These are phyloP conservation scores for Globisporangium solare DNA, from an alignment of 352 stramenopile species.

Conservation along the genomic window DNA sequence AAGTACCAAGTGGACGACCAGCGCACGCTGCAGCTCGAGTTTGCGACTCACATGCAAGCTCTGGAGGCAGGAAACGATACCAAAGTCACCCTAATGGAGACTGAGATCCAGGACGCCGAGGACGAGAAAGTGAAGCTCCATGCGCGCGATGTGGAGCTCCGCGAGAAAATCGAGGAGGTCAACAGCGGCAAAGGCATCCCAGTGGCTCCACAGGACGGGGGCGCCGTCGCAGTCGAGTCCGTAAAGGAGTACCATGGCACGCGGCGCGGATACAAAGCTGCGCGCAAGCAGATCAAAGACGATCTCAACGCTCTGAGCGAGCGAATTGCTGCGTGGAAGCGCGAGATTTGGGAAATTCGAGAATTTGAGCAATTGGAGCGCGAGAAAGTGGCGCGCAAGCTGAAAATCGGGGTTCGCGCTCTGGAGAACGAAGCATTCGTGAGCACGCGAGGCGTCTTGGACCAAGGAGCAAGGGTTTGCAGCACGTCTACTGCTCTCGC, in stretches of 20 bases:
- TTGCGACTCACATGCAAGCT: constrained; percentile 16
- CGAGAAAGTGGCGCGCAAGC: constrained; percentile 8
- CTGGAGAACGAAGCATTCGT: constrained; percentile 16
- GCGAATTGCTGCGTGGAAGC: constrained; percentile 20
- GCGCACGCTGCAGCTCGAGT: constrained; percentile 22
- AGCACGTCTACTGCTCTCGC: not conserved
- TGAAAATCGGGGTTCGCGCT: constrained; percentile 10
- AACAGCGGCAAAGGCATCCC: constrained; percentile 36
- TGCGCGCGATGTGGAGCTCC: constrained; percentile 27
- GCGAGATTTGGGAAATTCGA: constrained; percentile 14
- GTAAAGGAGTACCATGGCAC: constrained; percentile 26
- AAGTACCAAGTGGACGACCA: constrained; percentile 40
- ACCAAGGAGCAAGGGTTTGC: not conserved
- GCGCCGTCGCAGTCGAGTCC: not conserved
- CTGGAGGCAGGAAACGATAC: constrained; percentile 14
- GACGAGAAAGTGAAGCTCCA: constrained; percentile 18
- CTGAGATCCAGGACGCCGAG: constrained; percentile 17
- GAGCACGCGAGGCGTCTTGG: constrained; percentile 5
- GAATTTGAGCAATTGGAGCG: constrained; percentile 23
- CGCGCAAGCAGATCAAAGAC: constrained; percentile 38
- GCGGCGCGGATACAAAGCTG: constrained; percentile 34
- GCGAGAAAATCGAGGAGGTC: constrained; percentile 53
- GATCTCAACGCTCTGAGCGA: constrained; percentile 27
- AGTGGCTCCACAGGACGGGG: not conserved
- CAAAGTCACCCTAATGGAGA: constrained; percentile 12